Evolutionary conservation across 2,329 filamentous ascomycete species (phyloP), one percentile per base, ranked within the genome.

Genomic region (Penicillium corylophilum): DNA sequence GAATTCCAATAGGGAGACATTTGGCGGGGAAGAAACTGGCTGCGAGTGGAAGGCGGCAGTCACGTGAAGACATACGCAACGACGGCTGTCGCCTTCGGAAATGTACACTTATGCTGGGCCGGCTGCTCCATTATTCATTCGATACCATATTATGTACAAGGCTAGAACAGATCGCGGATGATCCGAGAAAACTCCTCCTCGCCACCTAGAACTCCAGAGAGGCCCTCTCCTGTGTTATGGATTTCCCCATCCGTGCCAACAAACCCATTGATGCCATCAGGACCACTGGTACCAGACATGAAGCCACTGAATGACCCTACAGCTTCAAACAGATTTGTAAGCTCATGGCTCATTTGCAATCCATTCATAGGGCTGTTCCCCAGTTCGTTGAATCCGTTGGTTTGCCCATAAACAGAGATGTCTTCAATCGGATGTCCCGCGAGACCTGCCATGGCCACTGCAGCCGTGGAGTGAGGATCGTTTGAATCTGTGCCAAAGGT

Each of bases 371-470:
- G 82, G 57, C 78, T 82, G 35, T 76, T 81, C 22, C 79, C 79
- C 12, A 79, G 63, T 33, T 76, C 74, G 23, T 64, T 61, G 5
- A 60, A 53, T 20, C 71, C 70, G 53, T 68, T 71, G 35, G 73
- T 66, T 29, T 65, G 48, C 8, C 68, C 67, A 51, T 79, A 83
- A 20, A 82, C 64, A 0, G 79, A 74, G 52, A 82, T 68, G 50
- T 82, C 79, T 51, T 85, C 81, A 15, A 85, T 80, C 24, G 79
- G 77, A 63, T 86, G 82, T 5, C 83, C 83, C 2, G 83, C 83
- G 16, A 87, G 71, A 1, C 82, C 83, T 9, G 83, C 83, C 84
- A 87, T 86, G 8, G 83, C 83, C 5, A 86, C 80, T 1, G 84
- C 83, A 3, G 83, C 83, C 20, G 78, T 80, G 2, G 82, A 84